Conservation (phyloP, 768 basidiomycete genomes). For the Gymnopilus junonius region DNA sequence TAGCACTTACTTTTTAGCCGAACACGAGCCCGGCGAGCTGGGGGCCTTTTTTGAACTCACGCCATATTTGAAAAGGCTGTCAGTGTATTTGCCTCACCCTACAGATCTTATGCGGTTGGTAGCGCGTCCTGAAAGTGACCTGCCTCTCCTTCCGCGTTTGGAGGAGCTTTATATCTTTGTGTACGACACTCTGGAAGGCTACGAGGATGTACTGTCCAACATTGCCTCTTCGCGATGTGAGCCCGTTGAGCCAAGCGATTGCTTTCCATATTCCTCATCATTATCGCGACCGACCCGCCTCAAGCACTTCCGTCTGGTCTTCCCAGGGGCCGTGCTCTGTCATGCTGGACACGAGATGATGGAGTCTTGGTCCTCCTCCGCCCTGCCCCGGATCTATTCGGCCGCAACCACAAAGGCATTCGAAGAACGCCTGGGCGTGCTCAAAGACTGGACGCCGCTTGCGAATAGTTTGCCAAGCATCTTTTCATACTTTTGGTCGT, state of each 20-base stretch:
- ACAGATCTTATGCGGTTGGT: conserved; percentile 4
- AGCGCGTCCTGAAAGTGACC: background rate
- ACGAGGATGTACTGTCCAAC: background rate
- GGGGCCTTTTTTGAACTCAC: conserved; percentile 7
- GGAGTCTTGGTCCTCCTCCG: background rate
- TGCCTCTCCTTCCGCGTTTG: conserved; percentile 5
- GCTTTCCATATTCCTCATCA: background rate
- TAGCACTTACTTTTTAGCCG: conserved; percentile 3
- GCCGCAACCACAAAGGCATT: background rate
- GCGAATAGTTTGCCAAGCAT: conserved; percentile 5
- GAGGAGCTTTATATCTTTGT: conserved; percentile 11
- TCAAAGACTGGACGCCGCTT: conserved; percentile 10
- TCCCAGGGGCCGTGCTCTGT: conserved; percentile 2
- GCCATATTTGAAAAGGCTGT: conserved; percentile 5
- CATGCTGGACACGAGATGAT: conserved; percentile 7
- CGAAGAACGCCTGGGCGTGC: background rate
- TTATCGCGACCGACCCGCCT: background rate
- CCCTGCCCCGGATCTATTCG: background rate
- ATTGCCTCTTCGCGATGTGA: conserved; percentile 12
- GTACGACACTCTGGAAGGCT: background rate
- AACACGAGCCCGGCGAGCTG: conserved; percentile 9
- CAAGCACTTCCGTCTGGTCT: conserved; percentile 8
- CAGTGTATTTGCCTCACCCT: conserved; percentile 6
- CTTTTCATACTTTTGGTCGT: conserved; percentile 8
- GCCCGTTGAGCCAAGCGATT: background rate